These are phyloP conservation scores for Gossypium bickii DNA, from an alignment of 345 rosid species.

Conservation along the genomic window DNA sequence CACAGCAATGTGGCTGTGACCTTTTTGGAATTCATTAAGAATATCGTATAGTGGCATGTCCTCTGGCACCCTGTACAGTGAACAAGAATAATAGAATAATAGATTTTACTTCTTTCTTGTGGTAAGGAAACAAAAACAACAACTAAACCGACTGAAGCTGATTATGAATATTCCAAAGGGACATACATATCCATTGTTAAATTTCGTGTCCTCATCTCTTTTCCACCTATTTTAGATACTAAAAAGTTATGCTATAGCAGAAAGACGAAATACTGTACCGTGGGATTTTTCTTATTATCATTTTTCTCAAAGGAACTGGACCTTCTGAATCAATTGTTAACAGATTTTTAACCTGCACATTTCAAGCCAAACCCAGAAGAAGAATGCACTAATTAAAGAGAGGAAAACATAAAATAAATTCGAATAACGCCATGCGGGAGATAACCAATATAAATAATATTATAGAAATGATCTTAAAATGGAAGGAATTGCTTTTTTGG, in stretches of 20 bases:
- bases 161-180: background rate
- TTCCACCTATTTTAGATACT: background rate
- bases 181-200: background rate
- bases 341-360: conserved; percentile 73
- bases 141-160: background rate
- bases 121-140: background rate
- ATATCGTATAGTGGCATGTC: conserved; percentile 87
- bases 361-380: background rate
- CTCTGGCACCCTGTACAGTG: conserved; percentile 60
- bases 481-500: background rate
- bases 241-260: background rate
- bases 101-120: background rate
- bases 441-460: background rate
- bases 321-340: conserved; percentile 66
- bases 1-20: conserved; percentile 94
- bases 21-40: conserved; percentile 91
- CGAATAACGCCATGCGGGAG: background rate
- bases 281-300: conserved; percentile 84
- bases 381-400: background rate
- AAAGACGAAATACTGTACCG: conserved; percentile 34
- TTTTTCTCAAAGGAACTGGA: conserved; percentile 71
- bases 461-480: conserved; percentile 1
- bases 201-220: background rate
- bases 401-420: background rate
- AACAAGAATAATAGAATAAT: conserved; percentile 14